Evolutionary conservation across 2,329 filamentous ascomycete genomes (phyloP), one percentile per base, ranked within the genome.

Genomic region (Claviceps digitariae): DNA sequence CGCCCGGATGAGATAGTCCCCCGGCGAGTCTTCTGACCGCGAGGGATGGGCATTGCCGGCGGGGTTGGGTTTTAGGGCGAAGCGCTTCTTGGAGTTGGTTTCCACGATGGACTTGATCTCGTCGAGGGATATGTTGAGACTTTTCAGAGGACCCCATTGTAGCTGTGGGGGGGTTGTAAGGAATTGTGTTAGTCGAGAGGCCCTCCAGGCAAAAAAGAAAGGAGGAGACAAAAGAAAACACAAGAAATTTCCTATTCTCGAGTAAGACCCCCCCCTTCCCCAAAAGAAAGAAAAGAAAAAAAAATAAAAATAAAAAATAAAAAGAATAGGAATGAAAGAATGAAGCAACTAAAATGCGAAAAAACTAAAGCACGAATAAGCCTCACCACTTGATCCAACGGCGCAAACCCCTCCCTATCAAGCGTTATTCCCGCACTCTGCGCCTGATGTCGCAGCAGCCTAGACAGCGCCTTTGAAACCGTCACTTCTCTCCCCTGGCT

Each of bases 31-130:
- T 12, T 53, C 48, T 4, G 52, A 62, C 52, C 62, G 59, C 52
- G 31, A 34, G 31, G 10, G 31, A n/a, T n/a, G n/a, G n/a, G n/a
- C n/a, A n/a, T 64, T 62, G 43, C 61, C 61, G 8, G 15, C 34
- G 2, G 48, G 23, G 4, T 44, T 77, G 47, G 78, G 78, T 52
- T 89, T 83, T 63, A 97, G 75, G 1, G 83, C 80, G 73, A 94
- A 98, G 41, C 93, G 86, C 68, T 96, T 86, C 72, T 98, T 98
- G 63, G 91, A 87, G 64, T 89, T 94, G 49, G 78, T 78, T 15
- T 73, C 68, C 13, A 96, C 90, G 17, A 84, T 77, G 10, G 75
- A 66, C 52, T 79, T 74, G 57, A 98, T 75, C 59, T 96, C 91
- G 2, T 75, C 70, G 54, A 95, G 78, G 0, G 84, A 86, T n/a